These are phyloP conservation scores for Kwoniella shivajii DNA, from an alignment of 1,284 basidiomycete species.

Conservation along the genomic window DNA sequence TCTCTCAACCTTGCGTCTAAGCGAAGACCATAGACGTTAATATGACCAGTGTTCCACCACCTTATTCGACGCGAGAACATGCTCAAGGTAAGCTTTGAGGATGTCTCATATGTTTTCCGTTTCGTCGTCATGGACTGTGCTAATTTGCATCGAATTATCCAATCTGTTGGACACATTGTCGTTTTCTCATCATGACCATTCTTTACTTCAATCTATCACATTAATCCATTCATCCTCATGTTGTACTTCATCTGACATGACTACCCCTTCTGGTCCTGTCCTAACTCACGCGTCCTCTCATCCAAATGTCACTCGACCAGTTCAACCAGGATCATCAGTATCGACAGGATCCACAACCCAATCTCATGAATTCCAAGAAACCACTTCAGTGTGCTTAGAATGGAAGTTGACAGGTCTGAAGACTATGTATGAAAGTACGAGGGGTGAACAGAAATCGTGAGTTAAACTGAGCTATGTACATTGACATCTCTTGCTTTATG, in stretches of 20 bases:
- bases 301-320: slow-evolving; percentile 11
- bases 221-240: background rate
- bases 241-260: too few relatives aligned
- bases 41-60: slow-evolving; percentile 36
- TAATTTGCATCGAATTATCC: background rate
- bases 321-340: slow-evolving; percentile 9
- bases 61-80: slow-evolving; percentile 38
- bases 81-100: slow-evolving; percentile 39
- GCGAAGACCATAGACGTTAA: too few relatives aligned
- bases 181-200: background rate
- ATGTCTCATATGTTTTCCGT: background rate
- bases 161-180: background rate
- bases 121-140: background rate
- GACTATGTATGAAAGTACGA: slow-evolving; percentile 68
- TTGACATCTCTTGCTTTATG: background rate
- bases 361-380: slow-evolving; percentile 58
- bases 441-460: slow-evolving; percentile 52
- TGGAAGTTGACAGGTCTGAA: slow-evolving; percentile 72
- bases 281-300: background rate
- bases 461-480: slow-evolving; percentile 10
- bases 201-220: background rate
- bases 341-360: background rate
- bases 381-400: slow-evolving; percentile 67
- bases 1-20: background rate
- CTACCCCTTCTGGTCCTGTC: background rate